phyloP scores from a whole-genome alignment of 2,329 filamentous ascomycete genomes.

The Talaromyces atroroseus region DNA sequence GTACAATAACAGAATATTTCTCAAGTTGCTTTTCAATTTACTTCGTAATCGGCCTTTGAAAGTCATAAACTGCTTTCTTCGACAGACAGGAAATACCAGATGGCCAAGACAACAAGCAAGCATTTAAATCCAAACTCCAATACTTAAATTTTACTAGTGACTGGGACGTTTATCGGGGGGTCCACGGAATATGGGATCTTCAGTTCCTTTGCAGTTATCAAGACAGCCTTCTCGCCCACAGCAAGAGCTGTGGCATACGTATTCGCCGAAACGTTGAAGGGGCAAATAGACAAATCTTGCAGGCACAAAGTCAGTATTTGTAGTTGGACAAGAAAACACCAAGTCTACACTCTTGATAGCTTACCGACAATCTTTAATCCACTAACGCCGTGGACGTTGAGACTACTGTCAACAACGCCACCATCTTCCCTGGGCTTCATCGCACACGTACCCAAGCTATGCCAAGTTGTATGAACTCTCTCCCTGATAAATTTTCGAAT shows the following conservation, averaged over 20 bases:
- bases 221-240: slow-evolving; percentile 41
- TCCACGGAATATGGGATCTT: slow-evolving; percentile 8
- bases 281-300: slow-evolving; percentile 24
- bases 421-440: slow-evolving; percentile 11
- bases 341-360: neutral
- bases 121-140: too few relatives aligned
- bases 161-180: too few relatives aligned
- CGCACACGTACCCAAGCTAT: slow-evolving; percentile 34
- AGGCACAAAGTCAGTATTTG: neutral
- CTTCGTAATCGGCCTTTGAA: too few relatives aligned
- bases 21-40: too few relatives aligned
- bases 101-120: too few relatives aligned
- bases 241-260: slow-evolving; percentile 44
- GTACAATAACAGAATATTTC: too few relatives aligned
- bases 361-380: slow-evolving; percentile 10
- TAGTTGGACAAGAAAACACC: too few relatives aligned
- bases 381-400: slow-evolving; percentile 14
- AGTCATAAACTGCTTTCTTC: too few relatives aligned
- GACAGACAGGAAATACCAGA: too few relatives aligned
- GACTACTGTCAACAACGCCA: slow-evolving; percentile 15
- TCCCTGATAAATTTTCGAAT: slow-evolving; percentile 42
- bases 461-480: slow-evolving; percentile 39
- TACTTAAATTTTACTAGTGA: too few relatives aligned
- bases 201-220: slow-evolving; percentile 28
- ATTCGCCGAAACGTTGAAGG: slow-evolving; percentile 38